These are phyloP conservation scores for Nelumbo lutea DNA, from an alignment of 164 flowering plant species.

Conservation along the genomic window DNA sequence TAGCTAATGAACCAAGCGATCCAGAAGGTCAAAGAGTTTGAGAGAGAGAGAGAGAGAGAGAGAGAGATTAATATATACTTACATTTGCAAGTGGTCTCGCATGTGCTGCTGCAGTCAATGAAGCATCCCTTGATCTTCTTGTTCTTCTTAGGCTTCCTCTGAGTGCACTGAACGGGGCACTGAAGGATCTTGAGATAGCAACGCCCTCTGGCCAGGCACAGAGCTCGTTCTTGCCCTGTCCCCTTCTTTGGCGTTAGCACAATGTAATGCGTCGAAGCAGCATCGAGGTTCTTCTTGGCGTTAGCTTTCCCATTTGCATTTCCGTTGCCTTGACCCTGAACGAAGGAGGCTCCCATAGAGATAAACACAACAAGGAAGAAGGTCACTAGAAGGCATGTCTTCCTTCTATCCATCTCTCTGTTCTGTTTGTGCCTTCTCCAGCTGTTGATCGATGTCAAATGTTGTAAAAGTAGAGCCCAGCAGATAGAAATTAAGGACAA, in stretches of 20 bases:
- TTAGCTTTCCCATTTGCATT: conserved; percentile 12
- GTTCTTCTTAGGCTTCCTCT: conserved; percentile 48
- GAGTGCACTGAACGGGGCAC: conserved; percentile 46
- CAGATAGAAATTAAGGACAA: too few relatives aligned
- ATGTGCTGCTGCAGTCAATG: conserved; percentile 52
- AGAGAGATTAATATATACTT: conserved; percentile 13
- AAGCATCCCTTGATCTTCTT: conserved; percentile 56
- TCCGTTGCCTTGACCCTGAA: conserved; percentile 11
- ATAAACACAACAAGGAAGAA: conserved; percentile 8
- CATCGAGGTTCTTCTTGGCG: conserved; percentile 5
- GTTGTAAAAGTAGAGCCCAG: neutral
- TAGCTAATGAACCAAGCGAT: neutral
- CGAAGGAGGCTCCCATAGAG: conserved; percentile 8
- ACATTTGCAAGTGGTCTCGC: conserved; percentile 63
- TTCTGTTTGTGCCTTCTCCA: neutral
- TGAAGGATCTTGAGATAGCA: conserved; percentile 32
- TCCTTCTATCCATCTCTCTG: conserved; percentile 4
- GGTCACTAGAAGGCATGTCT: conserved; percentile 11
- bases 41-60: neutral
- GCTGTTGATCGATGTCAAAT: neutral
- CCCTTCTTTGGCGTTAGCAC: conserved; percentile 13
- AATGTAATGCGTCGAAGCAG: conserved; percentile 28
- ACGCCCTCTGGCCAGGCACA: conserved; percentile 26
- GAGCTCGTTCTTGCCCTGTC: conserved; percentile 34
- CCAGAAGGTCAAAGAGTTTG: too few relatives aligned